Evolutionary conservation across 257 asterid species (phyloP), one percentile per base, ranked within the genome.

Genomic region (Capsicum chinense): DNA sequence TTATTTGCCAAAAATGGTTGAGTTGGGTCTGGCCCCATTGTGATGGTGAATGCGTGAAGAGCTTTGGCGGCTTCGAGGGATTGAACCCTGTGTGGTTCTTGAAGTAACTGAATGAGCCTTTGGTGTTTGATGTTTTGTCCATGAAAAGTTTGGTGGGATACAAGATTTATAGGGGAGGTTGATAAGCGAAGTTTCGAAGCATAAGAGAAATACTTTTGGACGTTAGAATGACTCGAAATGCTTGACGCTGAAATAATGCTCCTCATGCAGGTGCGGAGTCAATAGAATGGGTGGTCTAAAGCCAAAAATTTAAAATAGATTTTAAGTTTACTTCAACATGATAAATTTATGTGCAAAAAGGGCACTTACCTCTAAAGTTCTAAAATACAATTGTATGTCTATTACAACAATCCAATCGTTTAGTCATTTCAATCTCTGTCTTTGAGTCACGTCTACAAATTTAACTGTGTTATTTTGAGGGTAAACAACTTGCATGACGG

Each of bases 21-120:
- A 14, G 71, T 62, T 16, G 91, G 88, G 62, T 84, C 67, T 33
- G 92, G 74, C 4, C 90, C 95, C 85, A 69, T 13, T 14, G 92
- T 92, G 85, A 91, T 85, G 86, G 90, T 66, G 87, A 93, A 87
- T n/a, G 93, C 97, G 47, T 96, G 98, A 44, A 93, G 85, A 35
- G 91, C 81, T 84, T 92, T 90, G 0, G 92, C 86, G 39, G 88
- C 87, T 10, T 59, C 9, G 83, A 91, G 89, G 2, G 97, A 91
- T 56, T 50, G 79, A 17, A 83, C 62, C 85, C 84, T 81, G 80
- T 56, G 88, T 26, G 93, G 92, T 26, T 92, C 89, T 69, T 86
- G 91, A 67, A 95, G 92, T 84, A 88, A 84, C 66, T 85, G 87
- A 39, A 85, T 64, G 87, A 69, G 69, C 83, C 62, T 57, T 71